phyloP scores from a whole-genome alignment of 139 green algal genomes.

The Haematococcus lacustris region DNA sequence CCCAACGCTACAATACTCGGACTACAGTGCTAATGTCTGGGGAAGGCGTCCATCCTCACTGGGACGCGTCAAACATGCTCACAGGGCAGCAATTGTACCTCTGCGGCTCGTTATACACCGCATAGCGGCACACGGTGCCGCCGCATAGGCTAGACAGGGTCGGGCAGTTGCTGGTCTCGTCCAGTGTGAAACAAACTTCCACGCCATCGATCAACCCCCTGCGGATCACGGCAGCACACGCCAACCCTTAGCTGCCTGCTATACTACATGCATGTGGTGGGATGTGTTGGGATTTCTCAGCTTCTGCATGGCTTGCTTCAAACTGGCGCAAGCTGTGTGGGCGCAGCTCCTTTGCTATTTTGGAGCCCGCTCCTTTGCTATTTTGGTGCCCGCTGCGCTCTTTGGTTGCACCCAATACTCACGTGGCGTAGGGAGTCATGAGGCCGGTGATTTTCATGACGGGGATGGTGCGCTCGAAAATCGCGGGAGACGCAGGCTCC shows the following conservation, averaged over 20 bases:
- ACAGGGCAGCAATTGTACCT: neutral
- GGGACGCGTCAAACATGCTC: neutral
- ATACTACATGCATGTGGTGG: too few species aligned
- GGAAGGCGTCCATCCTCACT: too few species aligned
- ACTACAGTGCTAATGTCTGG: too few species aligned
- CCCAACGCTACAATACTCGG: too few species aligned
- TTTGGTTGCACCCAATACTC: neutral
- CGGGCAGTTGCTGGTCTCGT: neutral
- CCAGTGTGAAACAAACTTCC: neutral
- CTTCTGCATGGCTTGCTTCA: too few species aligned
- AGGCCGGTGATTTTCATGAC: neutral
- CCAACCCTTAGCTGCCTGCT: neutral
- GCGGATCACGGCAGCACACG: neutral
- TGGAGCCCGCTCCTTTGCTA: too few species aligned
- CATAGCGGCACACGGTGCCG: neutral
- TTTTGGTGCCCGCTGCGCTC: neutral
- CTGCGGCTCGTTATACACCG: neutral
- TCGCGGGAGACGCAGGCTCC: neutral
- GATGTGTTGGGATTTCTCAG: too few species aligned
- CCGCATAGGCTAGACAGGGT: neutral
- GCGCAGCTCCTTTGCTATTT: too few species aligned
- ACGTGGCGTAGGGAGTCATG: neutral
- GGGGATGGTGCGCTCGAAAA: neutral
- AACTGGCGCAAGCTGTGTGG: too few species aligned
- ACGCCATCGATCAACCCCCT: neutral